Evolutionary conservation across 345 rosid species (phyloP), one percentile per base, ranked within the genome.

Genomic region (Boechera stricta): DNA sequence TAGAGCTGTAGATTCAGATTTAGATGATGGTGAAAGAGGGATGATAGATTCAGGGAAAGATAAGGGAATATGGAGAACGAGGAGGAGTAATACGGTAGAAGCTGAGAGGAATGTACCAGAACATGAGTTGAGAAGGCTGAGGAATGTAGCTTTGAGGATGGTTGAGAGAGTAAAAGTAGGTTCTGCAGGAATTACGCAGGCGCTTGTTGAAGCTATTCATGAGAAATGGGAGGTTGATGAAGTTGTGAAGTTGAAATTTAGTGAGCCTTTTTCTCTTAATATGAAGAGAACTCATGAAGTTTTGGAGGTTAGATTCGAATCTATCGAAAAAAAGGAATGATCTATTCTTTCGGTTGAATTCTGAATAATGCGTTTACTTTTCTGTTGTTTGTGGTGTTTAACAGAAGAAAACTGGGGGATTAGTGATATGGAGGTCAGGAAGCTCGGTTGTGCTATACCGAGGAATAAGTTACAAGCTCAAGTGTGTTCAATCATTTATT

Each of bases 401-500:
- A 75, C 92, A 94, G 98, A 83, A 77, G 72, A 92, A 84, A 85
- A 89, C 97, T 0, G 93, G 97, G 49, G 98, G 98, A 39, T 79
- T 94, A 81, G 86, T 94, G 65, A 90, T 91, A 79, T 91, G 93
- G 97, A 91, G 98, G 83, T 90, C 98, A 38, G 98, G 98, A 53
- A 86, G 96, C 80, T 90, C 94, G 5, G 79, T 94, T n/a, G 98
- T 89, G 29, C 75, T 91, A 67, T 94, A 85, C 84, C 80, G 98
- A 79, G 98, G 98, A 78, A 84, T 89, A 81, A 52, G 83, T 55
- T 94, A 94, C 79, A 85, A 85, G 73, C 85, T 91, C 71, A 86
- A 77, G 45, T 91, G 96, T 80, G 92, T 90, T 33, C 90, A 83
- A 63, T 86, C 86, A 18, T 88, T 80, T 75, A 79, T 75, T 6